Conservation (phyloP, 2,329 filamentous ascomycete species). For the Rhinocladiella similis region DNA sequence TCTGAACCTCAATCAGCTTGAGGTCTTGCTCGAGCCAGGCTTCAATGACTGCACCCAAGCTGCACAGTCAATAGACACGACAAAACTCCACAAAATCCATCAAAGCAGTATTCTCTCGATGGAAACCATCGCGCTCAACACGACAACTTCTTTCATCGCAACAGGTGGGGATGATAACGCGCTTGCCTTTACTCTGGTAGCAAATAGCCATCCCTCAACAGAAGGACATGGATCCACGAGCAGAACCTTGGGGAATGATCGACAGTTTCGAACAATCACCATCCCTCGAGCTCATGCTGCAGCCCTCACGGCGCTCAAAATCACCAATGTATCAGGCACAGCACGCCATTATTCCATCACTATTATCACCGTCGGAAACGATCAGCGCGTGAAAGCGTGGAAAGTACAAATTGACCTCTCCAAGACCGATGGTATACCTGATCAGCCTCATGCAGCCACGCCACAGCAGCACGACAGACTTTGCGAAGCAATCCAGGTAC, state of each 20-base stretch:
- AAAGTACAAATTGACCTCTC: conserved; percentile 34
- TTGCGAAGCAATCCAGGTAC: conserved; percentile 15
- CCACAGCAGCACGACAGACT: background rate
- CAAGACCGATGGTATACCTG: background rate
- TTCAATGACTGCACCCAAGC: background rate
- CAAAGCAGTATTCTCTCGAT: conserved; percentile 75
- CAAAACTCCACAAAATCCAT: conserved; percentile 54
- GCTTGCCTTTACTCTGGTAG: conserved; percentile 58
- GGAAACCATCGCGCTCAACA: conserved; percentile 34
- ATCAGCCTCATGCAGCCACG: too few relatives aligned
- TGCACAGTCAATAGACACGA: background rate
- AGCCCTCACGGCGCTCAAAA: conserved; percentile 42
- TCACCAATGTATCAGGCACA: conserved; percentile 27
- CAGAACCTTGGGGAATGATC: background rate
- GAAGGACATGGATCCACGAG: background rate
- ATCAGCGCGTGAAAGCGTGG: conserved; percentile 50
- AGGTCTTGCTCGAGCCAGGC: background rate
- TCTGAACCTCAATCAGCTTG: conserved; percentile 57
- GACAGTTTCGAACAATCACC: conserved; percentile 34
- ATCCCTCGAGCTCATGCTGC: conserved; percentile 47
- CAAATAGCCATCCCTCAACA: background rate
- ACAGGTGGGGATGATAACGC: conserved; percentile 90
- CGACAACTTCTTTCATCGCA: conserved; percentile 54
- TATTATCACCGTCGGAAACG: conserved; percentile 45
- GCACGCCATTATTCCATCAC: conserved; percentile 21